A percentile compares a stretch with the other conserved stretches of the same genome.
phyloP scores from a whole-genome alignment of 139 green algal genomes.

The Picochlorum sp. region DNA sequence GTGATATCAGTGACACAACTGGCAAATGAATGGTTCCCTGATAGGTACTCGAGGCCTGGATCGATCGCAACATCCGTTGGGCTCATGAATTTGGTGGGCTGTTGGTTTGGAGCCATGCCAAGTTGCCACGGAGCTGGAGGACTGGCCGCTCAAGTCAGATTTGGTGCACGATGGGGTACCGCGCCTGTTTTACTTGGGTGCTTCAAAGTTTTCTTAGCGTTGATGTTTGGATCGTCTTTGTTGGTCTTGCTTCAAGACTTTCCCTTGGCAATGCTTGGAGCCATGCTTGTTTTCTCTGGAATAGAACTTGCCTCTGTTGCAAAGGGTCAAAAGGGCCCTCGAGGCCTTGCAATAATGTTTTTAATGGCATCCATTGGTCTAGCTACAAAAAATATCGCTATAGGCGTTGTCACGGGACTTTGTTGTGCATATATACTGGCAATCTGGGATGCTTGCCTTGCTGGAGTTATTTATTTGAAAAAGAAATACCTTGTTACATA shows the following conservation, averaged over 20 bases:
- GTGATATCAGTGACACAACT: constrained; percentile 69
- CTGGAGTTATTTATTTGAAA: neutral
- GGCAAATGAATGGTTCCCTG: constrained; percentile 49
- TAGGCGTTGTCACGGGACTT: constrained; percentile 46
- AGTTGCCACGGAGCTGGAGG: constrained; percentile 70
- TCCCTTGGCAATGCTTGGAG: constrained; percentile 45
- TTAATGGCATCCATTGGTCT: constrained; percentile 50
- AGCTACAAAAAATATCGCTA: constrained; percentile 38
- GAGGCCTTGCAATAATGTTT: constrained; percentile 47
- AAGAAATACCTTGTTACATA: neutral
- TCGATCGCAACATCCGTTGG: constrained; percentile 53
- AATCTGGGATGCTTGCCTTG: neutral
- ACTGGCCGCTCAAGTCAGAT: constrained; percentile 65
- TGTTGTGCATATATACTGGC: constrained; percentile 5
- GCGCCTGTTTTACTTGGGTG: constrained; percentile 60
- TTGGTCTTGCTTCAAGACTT: constrained; percentile 48
- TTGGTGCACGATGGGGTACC: constrained; percentile 54
- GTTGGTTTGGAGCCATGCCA: constrained; percentile 70
- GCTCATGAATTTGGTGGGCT: constrained; percentile 59
- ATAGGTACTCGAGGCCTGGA: constrained; percentile 10
- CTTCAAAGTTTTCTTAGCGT: constrained; percentile 53
- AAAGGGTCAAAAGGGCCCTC: constrained; percentile 16
- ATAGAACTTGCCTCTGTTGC: constrained; percentile 47
- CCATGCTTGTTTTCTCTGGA: constrained; percentile 51
- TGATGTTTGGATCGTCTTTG: constrained; percentile 59